Evolutionary conservation across 1,284 basidiomycete species (phyloP), one percentile per base, ranked within the genome.

Genomic region (Ganoderma resinaceum): DNA sequence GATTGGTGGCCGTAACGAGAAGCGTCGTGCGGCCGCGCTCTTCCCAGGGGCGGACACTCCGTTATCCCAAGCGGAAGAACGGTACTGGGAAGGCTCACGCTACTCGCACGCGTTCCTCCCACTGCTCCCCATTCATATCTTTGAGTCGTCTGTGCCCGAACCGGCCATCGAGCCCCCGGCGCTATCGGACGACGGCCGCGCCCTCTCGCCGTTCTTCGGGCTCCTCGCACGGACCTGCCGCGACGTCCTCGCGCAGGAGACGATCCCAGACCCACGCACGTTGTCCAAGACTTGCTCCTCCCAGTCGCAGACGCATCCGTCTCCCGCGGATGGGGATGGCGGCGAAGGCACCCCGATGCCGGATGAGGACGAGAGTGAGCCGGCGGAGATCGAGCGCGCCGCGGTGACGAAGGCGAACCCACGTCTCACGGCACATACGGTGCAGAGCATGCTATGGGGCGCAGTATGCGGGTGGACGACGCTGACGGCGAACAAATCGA

Each of bases 401-500:
- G 79, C 80, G 26, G 85, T 88, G 38, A 87, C 84, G 46, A 87
- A 84, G 66, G 82, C 83, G 40, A 90, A 89, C 73, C 83, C 86
- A 3, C 82, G 85, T 26, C 80, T 92, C 55, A 92, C 91, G 0
- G 86, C 84, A 11, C 92, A 93, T 74, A 94, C 91, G 0, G 86
- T 91, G 18, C 84, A 88, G 65, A 91, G 90, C 71, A 82, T 93
- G 80, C 81, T 91, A 12, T 87, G 87, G 78, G 94, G 93, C 31
- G 89, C 91, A 0, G 81, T 80, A 49, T 82, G 87, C 38, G 89
- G 91, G 1, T 91, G 93, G 91, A 95, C 94, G 66, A 95, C 92
- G 26, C 81, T 95, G 60, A 94, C 92, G 6, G 92, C 93, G 23
- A 95, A 95, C 72, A 87, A 88, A 73, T 86, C 90, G 40, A 93